Conservation (phyloP, 2,329 filamentous ascomycete genomes). For the Rosellinia necatrix region DNA sequence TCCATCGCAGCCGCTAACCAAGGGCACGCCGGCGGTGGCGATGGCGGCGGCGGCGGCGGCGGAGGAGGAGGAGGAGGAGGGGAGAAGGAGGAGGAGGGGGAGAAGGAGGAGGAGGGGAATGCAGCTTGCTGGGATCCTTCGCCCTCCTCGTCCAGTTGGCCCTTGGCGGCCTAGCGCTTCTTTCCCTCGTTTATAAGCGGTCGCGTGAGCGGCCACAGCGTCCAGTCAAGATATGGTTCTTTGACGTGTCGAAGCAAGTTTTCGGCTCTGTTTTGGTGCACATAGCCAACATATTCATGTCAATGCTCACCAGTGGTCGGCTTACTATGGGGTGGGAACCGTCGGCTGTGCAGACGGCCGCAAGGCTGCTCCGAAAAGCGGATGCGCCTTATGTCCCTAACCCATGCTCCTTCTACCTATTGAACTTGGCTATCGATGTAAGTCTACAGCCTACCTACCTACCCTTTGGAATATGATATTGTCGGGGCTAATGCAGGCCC, state of each 20-base stretch:
- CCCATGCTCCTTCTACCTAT: slow-evolving; percentile 92
- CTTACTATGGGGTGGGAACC: slow-evolving; percentile 69
- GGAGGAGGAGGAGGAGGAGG: slow-evolving; percentile 59
- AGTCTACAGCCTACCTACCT: slow-evolving; percentile 49
- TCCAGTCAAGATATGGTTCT: slow-evolving; percentile 95
- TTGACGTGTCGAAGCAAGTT: slow-evolving; percentile 96
- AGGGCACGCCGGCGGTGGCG: slow-evolving; percentile 43
- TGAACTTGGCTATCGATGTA: slow-evolving; percentile 95
- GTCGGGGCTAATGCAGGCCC: slow-evolving; percentile 10
- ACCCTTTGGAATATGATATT: slow-evolving; percentile 3
- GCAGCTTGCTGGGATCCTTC: slow-evolving; percentile 85
- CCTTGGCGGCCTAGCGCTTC: slow-evolving; percentile 79
- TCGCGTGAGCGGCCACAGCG: slow-evolving; percentile 91
- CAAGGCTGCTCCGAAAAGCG: slow-evolving; percentile 44
- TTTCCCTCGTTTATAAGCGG: slow-evolving; percentile 90
- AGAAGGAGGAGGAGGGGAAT: slow-evolving; percentile 69
- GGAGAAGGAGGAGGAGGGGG: background rate
- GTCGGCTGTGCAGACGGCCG: slow-evolving; percentile 44
- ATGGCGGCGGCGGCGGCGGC: slow-evolving; percentile 35
- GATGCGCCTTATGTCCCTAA: slow-evolving; percentile 74
- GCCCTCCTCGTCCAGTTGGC: slow-evolving; percentile 88
- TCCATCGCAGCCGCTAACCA: slow-evolving; percentile 25
- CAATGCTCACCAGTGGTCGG: slow-evolving; percentile 88
- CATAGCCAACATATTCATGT: slow-evolving; percentile 92
- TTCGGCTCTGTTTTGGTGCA: slow-evolving; percentile 91